Percentiles rank a stretch among this genome's conserved stretches.
Conservation (phyloP, 75 land plant species). For the Isoetes taiwanensis region DNA sequence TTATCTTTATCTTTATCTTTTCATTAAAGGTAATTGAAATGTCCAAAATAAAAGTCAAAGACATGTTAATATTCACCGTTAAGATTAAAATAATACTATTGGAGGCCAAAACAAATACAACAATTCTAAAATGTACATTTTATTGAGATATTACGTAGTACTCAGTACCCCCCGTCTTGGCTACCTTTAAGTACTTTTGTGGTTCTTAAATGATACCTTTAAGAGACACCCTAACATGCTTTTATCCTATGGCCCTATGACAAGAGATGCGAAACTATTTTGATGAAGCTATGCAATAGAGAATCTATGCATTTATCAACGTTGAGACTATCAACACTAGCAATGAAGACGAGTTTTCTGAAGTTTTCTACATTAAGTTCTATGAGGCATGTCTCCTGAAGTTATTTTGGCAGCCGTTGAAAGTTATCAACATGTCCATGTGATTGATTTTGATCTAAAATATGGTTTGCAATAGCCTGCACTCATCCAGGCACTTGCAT, state of each 20-base stretch:
- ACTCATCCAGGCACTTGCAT: slow-evolving; percentile 72
- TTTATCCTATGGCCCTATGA: neutral
- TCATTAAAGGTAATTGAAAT: no score
- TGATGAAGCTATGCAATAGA: slow-evolving; percentile 53
- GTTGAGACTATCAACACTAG: slow-evolving; percentile 8
- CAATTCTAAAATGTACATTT: no score
- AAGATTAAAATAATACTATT: no score
- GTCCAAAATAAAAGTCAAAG: neutral
- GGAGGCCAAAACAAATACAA: neutral
- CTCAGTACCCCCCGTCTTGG: no score
- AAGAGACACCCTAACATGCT: no score
- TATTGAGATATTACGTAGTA: no score
- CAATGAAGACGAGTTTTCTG: slow-evolving; percentile 28
- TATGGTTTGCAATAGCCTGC: slow-evolving; percentile 92
- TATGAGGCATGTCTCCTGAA: slow-evolving; percentile 86
- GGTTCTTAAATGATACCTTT: no score
- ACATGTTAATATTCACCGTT: no score
- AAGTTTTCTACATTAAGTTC: slow-evolving; percentile 58
- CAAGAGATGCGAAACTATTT: slow-evolving; percentile 30
- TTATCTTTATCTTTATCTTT: no score
- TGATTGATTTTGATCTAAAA: slow-evolving; percentile 63
- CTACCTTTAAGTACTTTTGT: no score
- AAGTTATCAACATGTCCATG: slow-evolving; percentile 52
- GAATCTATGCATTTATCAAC: slow-evolving; percentile 27
- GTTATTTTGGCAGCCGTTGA: slow-evolving; percentile 78